These are phyloP conservation scores for Colletotrichum ledebouriae DNA, from an alignment of 2,329 filamentous ascomycete species.

Conservation along the genomic window DNA sequence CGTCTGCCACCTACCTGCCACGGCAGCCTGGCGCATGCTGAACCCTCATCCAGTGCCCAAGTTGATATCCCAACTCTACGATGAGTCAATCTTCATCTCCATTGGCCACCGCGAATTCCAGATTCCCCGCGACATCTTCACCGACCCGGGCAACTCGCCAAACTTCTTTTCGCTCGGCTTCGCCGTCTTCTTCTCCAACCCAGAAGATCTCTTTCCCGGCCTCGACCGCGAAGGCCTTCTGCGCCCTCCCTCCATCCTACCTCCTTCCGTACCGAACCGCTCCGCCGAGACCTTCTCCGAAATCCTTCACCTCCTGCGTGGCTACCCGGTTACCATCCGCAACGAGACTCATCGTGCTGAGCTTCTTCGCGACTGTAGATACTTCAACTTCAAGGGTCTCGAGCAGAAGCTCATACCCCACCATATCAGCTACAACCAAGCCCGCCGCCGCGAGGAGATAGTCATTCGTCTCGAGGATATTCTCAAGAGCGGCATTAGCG, in stretches of 20 bases:
- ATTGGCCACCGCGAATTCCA: constrained; percentile 91
- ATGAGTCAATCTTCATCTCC: constrained; percentile 91
- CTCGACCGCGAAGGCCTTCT: constrained; percentile 83
- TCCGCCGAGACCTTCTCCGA: constrained; percentile 89
- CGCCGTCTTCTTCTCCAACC: constrained; percentile 85
- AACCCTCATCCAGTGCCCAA: constrained; percentile 77
- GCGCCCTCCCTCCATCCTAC: constrained; percentile 87
- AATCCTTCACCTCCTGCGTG: constrained; percentile 83
- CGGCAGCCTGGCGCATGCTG: constrained; percentile 1
- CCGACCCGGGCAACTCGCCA: constrained; percentile 86
- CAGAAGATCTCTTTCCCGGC: constrained; percentile 86
- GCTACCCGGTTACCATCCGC: constrained; percentile 84
- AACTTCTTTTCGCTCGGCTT: constrained; percentile 97
- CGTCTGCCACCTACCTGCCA: constrained; percentile 48
- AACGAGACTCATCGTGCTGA: constrained; percentile 82
- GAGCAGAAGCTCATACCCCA: constrained; percentile 90
- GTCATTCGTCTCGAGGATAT: constrained; percentile 85
- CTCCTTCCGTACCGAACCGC: constrained; percentile 83
- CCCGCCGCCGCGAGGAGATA: constrained; percentile 79
- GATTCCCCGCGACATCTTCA: constrained; percentile 90
- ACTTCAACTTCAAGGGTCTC: constrained; percentile 92
- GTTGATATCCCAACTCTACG: constrained; percentile 90
- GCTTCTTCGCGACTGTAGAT: constrained; percentile 87
- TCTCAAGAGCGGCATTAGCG: constrained; percentile 85
- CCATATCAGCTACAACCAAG: constrained; percentile 80